Evolutionary conservation across 192 early-diverging fungal genomes (phyloP).

Genomic region (Backusella westeae): DNA sequence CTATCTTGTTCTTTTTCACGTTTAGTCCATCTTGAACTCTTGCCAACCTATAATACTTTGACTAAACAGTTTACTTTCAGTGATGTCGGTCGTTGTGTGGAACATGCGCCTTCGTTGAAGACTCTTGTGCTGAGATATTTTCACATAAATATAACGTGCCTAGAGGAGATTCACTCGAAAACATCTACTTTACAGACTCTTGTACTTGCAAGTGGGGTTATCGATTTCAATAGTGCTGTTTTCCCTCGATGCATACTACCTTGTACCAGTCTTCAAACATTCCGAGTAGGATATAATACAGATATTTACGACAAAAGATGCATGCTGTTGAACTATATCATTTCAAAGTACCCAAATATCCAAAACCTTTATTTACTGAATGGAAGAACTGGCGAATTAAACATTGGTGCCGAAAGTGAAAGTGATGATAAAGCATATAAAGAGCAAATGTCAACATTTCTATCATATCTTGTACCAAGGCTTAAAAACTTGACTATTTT

Average conservation of each 20-base stretch:
- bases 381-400: background rate
- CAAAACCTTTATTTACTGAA: background rate
- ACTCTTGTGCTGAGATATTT: constrained; percentile 1
- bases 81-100: background rate
- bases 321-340: background rate
- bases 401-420: background rate
- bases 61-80: background rate
- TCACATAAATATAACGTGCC: background rate
- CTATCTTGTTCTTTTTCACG: background rate
- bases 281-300: background rate
- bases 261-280: background rate
- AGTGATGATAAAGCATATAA: background rate
- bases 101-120: constrained; percentile 4
- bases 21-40: background rate
- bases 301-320: background rate
- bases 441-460: background rate
- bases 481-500: background rate
- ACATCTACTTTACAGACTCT: background rate
- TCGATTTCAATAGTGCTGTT: background rate
- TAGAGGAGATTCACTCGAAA: background rate
- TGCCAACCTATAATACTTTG: background rate
- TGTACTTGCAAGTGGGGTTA: background rate
- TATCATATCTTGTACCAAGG: background rate
- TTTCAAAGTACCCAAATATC: background rate
- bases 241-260: background rate